A percentile compares a stretch with the other conserved stretches of the same genome.
Conservation (phyloP, 495 filamentous ascomycete species). For the Chaetomium cochliodes region DNA sequence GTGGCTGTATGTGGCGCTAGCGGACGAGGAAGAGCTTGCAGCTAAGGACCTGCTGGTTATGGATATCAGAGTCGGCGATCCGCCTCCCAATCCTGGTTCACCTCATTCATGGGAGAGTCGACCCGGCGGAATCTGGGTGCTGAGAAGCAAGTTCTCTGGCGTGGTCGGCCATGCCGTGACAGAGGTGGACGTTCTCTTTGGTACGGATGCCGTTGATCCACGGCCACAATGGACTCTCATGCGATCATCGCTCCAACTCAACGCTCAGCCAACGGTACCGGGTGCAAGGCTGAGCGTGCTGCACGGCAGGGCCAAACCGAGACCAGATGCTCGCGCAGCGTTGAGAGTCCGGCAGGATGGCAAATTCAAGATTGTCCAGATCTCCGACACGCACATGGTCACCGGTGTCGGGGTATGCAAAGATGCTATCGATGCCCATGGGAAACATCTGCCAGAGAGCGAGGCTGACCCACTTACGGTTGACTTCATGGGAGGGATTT, state of each 20-base stretch:
- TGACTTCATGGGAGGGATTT: slow-evolving; percentile 4
- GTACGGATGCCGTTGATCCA: slow-evolving; percentile 3
- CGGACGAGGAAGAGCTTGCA: slow-evolving; percentile 1
- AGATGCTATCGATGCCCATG: slow-evolving; percentile 7
- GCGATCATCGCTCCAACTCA: slow-evolving; percentile 7
- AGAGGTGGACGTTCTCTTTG: slow-evolving; percentile 8
- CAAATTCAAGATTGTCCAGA: slow-evolving; percentile 4
- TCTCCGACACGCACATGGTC: slow-evolving; percentile 6
- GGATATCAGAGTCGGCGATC: slow-evolving; percentile 5
- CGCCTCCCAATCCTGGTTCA: background rate
- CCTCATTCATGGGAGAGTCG: slow-evolving; percentile 7
- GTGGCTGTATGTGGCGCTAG: slow-evolving; percentile 6
- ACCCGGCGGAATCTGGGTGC: slow-evolving; percentile 3
- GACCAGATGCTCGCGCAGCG: background rate
- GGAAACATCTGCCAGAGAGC: slow-evolving; percentile 2
- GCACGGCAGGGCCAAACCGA: slow-evolving; percentile 5
- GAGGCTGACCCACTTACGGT: background rate
- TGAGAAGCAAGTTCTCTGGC: slow-evolving; percentile 5
- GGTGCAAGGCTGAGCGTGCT: slow-evolving; percentile 5
- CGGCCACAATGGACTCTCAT: slow-evolving; percentile 5
- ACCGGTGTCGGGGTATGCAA: slow-evolving; percentile 6
- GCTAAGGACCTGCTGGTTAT: slow-evolving; percentile 6
- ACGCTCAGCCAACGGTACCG: slow-evolving; percentile 2
- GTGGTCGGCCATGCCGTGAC: background rate
- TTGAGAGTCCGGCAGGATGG: background rate